phyloP scores from a whole-genome alignment of 208 protist genomes.

The Crithidia mellificae region DNA sequence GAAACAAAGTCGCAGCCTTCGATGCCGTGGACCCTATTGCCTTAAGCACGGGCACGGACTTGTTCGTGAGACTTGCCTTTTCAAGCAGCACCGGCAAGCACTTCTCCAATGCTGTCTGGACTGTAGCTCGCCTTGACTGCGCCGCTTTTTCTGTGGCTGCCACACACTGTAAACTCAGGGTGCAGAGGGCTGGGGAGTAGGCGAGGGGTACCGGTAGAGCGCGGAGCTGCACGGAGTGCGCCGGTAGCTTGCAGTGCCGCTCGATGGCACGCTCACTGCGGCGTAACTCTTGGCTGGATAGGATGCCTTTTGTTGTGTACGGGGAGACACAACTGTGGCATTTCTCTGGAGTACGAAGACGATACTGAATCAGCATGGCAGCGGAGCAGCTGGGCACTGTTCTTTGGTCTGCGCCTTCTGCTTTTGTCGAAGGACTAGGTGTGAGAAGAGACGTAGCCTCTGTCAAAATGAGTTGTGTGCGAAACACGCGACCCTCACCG shows the following conservation, averaged over 20 bases:
- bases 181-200: conserved; percentile 18
- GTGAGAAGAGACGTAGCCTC: neutral
- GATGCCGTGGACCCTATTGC: too few relatives aligned
- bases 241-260: conserved; percentile 15
- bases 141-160: neutral
- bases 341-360: neutral
- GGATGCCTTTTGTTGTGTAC: neutral
- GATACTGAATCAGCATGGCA: conserved; percentile 25
- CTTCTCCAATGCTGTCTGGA: neutral
- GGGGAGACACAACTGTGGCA: neutral
- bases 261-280: neutral
- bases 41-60: too few relatives aligned
- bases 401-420: neutral
- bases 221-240: conserved; percentile 9
- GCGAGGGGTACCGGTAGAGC: conserved; percentile 21
- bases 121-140: neutral
- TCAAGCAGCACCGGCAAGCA: too few relatives aligned
- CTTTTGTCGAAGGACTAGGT: neutral
- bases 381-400: neutral
- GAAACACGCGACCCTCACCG: conserved; percentile 51
- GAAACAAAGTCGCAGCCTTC: conserved; percentile 6
- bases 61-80: too few relatives aligned
- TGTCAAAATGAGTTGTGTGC: conserved; percentile 35
- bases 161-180: conserved; percentile 16
- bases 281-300: too few relatives aligned